Evolutionary conservation across 176 grass and related monocot species (phyloP).

Genomic region (Carex parvula): DNA sequence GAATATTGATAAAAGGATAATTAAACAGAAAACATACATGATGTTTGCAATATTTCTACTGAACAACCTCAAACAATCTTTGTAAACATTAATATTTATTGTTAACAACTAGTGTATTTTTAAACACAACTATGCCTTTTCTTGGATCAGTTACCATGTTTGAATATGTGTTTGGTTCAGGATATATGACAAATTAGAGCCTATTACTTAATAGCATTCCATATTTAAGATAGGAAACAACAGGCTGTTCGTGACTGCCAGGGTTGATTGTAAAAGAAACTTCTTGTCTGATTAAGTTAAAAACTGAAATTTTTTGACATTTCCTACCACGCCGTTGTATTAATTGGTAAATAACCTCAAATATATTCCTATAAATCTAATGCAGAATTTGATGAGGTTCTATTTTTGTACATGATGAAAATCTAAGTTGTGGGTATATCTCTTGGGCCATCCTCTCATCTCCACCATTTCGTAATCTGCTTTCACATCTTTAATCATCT

Average conservation of each 20-base stretch:
- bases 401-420: constrained; percentile 27
- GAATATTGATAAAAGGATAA: not conserved
- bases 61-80: not conserved
- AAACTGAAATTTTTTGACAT: not conserved
- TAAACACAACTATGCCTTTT: not conserved
- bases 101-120: not conserved
- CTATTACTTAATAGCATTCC: not conserved
- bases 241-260: not conserved
- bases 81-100: not conserved
- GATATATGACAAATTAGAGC: not conserved
- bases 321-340: not conserved
- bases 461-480: constrained; percentile 34
- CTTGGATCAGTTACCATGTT: not conserved
- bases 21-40: constrained; percentile 5
- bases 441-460: constrained; percentile 62
- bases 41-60: not conserved
- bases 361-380: not conserved
- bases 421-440: constrained; percentile 78
- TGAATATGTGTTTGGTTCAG: not conserved
- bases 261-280: not conserved
- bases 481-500: constrained; percentile 74
- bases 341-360: not conserved
- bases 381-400: not conserved
- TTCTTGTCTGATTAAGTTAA: not conserved
- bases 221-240: not conserved